Evolutionary conservation across 2,329 filamentous ascomycete species (phyloP), one percentile per base, ranked within the genome.

Genomic region (Eurotiales sp.): DNA sequence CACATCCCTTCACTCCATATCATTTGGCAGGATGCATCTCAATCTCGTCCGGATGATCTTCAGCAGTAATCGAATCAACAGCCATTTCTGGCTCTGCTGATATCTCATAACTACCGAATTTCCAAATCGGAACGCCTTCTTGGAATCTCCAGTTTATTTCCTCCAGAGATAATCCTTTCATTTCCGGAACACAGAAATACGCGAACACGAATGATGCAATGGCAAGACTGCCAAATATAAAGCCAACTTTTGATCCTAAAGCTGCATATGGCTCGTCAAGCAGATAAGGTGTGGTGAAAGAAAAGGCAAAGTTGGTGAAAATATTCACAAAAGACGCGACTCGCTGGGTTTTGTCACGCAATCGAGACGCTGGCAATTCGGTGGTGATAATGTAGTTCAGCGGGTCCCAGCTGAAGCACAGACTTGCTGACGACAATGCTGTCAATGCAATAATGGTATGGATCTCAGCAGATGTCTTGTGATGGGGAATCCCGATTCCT

Each of bases 271-370:
- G 64, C 12, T 59, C 57, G 50, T 71, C 63, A 7, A 70, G 58
- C 15, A 72, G 62, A 52, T 73, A 73, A 0, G 70, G 71, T 11
- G 71, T 61, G 8, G 59, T 61, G 41, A 73, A 72, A 2, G 64
- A 64, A 3, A 71, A 62, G 5, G 63, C 57, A 25, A 55, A 55
- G 21, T 70, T 63, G 44, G 61, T 62, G 17, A 60, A 50, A 29
- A 71, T 57, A 46, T 65, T 69, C 47, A 66, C 53, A 2, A 64
- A 50, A 2, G 61, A 63, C 1, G 58, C 67, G 1, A 62, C 58
- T 10, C 62, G 61, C 36, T 64, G 42, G 11, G 55, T 73, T 64
- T 37, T 65, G 58, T 22, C 70, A 56, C 49, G 62, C 56, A 46
- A 57, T 52, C 11, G 65, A 34, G 55, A 53, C 4, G 58, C 61